A percentile compares a stretch with the other conserved stretches of the same genome.
Conservation (phyloP, 2,329 filamentous ascomycete genomes). For the Cytospora piceicola region DNA sequence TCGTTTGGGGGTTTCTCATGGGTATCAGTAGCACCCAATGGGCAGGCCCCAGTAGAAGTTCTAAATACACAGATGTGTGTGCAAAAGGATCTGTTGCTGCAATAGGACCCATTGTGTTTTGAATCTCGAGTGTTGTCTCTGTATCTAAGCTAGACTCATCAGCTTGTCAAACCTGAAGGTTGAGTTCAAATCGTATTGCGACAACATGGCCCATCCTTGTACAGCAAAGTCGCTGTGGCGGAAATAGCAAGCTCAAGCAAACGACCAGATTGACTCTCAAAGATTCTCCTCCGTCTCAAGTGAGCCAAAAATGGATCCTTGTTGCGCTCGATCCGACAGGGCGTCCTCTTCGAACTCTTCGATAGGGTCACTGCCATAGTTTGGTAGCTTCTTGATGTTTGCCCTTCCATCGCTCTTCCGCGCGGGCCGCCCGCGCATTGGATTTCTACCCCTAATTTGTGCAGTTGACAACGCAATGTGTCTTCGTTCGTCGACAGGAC, state of each 20-base stretch:
- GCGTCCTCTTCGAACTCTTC: constrained; percentile 38
- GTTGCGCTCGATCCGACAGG: constrained; percentile 9
- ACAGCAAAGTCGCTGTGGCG: neutral
- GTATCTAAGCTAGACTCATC: too few relatives aligned
- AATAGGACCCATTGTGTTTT: too few relatives aligned
- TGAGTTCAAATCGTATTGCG: neutral
- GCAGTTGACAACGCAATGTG: constrained; percentile 24
- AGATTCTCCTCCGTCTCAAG: constrained; percentile 33
- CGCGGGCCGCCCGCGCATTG: constrained; percentile 19
- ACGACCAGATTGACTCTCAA: constrained; percentile 1
- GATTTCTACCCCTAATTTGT: constrained; percentile 19
- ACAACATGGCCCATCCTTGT: neutral
- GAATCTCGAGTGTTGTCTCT: too few relatives aligned
- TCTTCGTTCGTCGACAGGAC: constrained; percentile 13
- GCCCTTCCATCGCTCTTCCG: constrained; percentile 34
- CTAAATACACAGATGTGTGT: too few relatives aligned
- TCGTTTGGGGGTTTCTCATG: too few relatives aligned
- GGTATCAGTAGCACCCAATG: too few relatives aligned
- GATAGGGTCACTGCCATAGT: constrained; percentile 39
- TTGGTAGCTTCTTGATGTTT: constrained; percentile 38
- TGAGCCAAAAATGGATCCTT: constrained; percentile 35
- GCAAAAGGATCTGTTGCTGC: too few relatives aligned
- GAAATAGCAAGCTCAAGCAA: neutral
- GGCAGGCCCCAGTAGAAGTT: too few relatives aligned
- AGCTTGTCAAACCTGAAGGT: too few relatives aligned